Percentiles rank a stretch among this genome's conserved stretches.
Conservation (phyloP, 2,329 filamentous ascomycete species). For the Neospermospora avenae region DNA sequence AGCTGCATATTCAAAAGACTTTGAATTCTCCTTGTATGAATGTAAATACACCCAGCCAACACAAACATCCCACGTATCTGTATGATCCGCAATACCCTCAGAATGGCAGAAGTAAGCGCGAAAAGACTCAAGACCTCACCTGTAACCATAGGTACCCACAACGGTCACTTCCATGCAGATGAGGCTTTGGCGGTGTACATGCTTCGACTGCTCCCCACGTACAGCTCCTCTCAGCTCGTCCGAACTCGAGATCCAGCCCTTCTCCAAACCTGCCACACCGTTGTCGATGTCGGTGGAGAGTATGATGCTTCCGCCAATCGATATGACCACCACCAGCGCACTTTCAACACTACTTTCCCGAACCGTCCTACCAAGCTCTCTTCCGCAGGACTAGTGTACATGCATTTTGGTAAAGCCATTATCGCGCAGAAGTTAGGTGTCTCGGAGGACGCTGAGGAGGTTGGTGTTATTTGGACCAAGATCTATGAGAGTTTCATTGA, state of each 20-base stretch:
- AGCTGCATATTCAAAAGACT: conserved; percentile 1
- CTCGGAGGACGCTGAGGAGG: conserved; percentile 59
- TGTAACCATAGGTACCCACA: conserved; percentile 75
- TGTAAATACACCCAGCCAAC: neutral
- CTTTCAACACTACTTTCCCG: conserved; percentile 83
- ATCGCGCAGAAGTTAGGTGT: conserved; percentile 66
- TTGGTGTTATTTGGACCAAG: conserved; percentile 77
- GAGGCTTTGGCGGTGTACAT: conserved; percentile 96
- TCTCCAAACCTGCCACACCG: conserved; percentile 82
- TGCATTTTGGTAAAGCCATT: conserved; percentile 89
- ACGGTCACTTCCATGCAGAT: conserved; percentile 97
- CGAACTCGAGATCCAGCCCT: conserved; percentile 81
- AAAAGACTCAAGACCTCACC: conserved; percentile 81
- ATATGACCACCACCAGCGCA: conserved; percentile 97
- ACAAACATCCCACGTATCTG: conserved; percentile 1
- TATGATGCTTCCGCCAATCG: conserved; percentile 75
- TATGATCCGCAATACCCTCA: conserved; percentile 47
- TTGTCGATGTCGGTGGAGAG: conserved; percentile 96
- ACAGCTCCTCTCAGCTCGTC: conserved; percentile 69
- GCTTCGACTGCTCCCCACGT: conserved; percentile 82
- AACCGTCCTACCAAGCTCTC: conserved; percentile 83
- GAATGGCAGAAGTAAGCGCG: conserved; percentile 66
- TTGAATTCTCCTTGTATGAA: neutral
- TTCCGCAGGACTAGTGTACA: conserved; percentile 88
- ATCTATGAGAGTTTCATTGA: conserved; percentile 93